Evolutionary conservation across 2,329 filamentous ascomycete species (phyloP).

Genomic region (Acrodontium crateriforme): DNA sequence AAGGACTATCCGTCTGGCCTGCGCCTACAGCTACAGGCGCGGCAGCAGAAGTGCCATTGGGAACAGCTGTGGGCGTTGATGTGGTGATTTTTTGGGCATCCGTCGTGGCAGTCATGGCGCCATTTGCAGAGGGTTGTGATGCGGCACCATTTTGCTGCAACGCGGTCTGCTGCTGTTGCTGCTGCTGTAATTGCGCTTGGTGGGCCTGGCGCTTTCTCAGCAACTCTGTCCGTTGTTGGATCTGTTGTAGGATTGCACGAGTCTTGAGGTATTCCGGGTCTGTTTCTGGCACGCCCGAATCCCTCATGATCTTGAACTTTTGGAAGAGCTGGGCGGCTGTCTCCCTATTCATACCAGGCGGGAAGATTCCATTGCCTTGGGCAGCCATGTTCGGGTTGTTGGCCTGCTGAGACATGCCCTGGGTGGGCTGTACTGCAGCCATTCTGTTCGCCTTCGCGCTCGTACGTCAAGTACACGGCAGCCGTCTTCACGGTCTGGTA

Average conservation of each 20-base stretch:
- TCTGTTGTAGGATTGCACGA: slow-evolving; percentile 57
- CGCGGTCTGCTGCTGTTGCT: slow-evolving; percentile 31
- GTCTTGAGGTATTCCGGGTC: slow-evolving; percentile 83
- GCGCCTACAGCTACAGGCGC: slow-evolving; percentile 8
- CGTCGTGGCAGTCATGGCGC: slow-evolving; percentile 2
- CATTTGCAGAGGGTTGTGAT: slow-evolving; percentile 1
- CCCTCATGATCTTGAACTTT: slow-evolving; percentile 85
- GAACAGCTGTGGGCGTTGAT: slow-evolving; percentile 10
- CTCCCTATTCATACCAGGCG: slow-evolving; percentile 55
- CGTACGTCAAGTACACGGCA: too few species aligned
- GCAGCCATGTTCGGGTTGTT: slow-evolving; percentile 6
- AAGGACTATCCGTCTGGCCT: slow-evolving; percentile 7
- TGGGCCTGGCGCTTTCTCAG: slow-evolving; percentile 36
- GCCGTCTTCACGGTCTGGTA: too few species aligned
- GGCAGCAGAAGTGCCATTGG: slow-evolving; percentile 8
- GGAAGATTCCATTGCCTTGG: slow-evolving; percentile 12
- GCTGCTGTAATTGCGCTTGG: slow-evolving; percentile 28
- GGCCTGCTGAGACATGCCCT: slow-evolving; percentile 13
- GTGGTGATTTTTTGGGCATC: slow-evolving; percentile 9
- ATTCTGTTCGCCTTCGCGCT: too few species aligned
- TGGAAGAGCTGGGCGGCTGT: slow-evolving; percentile 62
- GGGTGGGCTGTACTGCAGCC: slow-evolving; percentile 17
- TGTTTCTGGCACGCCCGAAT: slow-evolving; percentile 61
- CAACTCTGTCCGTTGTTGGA: slow-evolving; percentile 39
- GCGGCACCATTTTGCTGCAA: slow-evolving; percentile 6